These are phyloP conservation scores for Rhazya stricta DNA, from an alignment of 257 asterid species.

Conservation along the genomic window DNA sequence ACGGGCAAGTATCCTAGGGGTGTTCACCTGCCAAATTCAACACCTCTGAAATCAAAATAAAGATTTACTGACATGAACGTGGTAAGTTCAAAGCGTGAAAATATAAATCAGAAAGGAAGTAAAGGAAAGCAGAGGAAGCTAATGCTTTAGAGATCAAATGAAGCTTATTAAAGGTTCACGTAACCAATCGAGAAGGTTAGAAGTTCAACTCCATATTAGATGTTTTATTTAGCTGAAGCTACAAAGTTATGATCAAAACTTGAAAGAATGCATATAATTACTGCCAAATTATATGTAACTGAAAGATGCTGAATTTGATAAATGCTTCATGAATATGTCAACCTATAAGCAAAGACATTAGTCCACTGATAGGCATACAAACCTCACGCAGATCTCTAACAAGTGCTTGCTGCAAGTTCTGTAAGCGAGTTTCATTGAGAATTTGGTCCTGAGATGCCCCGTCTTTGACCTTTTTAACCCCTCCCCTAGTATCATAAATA, in stretches of 20 bases:
- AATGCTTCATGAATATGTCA: neutral
- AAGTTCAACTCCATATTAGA: neutral
- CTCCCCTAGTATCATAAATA: conserved; percentile 88
- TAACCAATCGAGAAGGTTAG: neutral
- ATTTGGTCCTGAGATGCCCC: conserved; percentile 96
- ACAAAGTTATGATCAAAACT: neutral
- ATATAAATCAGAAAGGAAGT: neutral
- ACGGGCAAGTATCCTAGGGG: conserved; percentile 71
- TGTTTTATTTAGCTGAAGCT: neutral
- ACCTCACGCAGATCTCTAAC: conserved; percentile 79
- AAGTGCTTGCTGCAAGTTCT: conserved; percentile 80
- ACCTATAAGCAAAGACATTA: neutral
- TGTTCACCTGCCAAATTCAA: conserved; percentile 62
- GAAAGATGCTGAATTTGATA: neutral
- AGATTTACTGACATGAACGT: neutral
- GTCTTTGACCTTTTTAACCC: conserved; percentile 83
- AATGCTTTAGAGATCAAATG: neutral
- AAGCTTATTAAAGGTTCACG: neutral
- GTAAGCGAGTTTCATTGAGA: conserved; percentile 79
- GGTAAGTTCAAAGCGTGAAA: neutral
- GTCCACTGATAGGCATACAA: conserved; percentile 21
- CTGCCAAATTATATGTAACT: neutral
- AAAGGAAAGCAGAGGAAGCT: neutral
- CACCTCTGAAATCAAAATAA: conserved; percentile 12
- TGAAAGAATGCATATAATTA: neutral